Evolutionary conservation across 2,329 filamentous ascomycete species (phyloP).

Genomic region (Claviceps paspali): DNA sequence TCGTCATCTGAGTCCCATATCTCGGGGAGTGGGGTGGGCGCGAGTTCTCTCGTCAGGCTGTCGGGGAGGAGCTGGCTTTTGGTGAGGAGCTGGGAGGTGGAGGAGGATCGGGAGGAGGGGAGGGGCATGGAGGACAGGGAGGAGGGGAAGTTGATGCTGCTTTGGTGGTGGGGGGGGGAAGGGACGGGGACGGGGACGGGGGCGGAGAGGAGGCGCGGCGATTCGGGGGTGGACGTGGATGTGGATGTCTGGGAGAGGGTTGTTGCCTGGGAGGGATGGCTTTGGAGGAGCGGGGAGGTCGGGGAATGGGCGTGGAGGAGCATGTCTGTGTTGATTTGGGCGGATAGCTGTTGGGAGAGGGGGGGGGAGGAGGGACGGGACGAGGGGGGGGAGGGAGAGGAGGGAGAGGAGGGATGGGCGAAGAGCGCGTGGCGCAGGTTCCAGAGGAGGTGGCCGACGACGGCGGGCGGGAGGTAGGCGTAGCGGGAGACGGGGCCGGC

Average conservation of each 20-base stretch:
- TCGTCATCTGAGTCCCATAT: slow-evolving; percentile 24
- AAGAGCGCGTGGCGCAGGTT: slow-evolving; percentile 40
- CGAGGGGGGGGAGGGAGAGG: not conserved
- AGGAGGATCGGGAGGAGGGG: slow-evolving; percentile 9
- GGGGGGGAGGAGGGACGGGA: slow-evolving; percentile 9
- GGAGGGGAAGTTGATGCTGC: slow-evolving; percentile 8
- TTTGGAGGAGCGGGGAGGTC: slow-evolving; percentile 14
- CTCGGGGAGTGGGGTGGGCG: slow-evolving; percentile 14
- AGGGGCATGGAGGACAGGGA: slow-evolving; percentile 7
- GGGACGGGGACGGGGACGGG: not conserved
- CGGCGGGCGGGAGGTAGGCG: slow-evolving; percentile 38
- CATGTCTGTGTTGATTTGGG: slow-evolving; percentile 33
- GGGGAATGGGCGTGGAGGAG: slow-evolving; percentile 21
- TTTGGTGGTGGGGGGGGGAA: slow-evolving; percentile 2
- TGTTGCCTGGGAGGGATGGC: slow-evolving; percentile 20
- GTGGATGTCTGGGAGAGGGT: slow-evolving; percentile 22
- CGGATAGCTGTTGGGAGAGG: slow-evolving; percentile 35
- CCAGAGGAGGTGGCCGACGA: slow-evolving; percentile 40
- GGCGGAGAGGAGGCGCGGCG: not conserved
- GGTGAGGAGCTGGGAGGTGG: slow-evolving; percentile 31
- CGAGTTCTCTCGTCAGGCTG: slow-evolving; percentile 24
- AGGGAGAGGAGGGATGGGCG: slow-evolving; percentile 9
- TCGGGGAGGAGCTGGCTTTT: slow-evolving; percentile 39
- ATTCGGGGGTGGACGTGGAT: slow-evolving; percentile 9
- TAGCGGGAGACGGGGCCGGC: slow-evolving; percentile 34